Evolutionary conservation across 192 early-diverging fungal species (phyloP).

Genomic region (Chytriomyces sp.): DNA sequence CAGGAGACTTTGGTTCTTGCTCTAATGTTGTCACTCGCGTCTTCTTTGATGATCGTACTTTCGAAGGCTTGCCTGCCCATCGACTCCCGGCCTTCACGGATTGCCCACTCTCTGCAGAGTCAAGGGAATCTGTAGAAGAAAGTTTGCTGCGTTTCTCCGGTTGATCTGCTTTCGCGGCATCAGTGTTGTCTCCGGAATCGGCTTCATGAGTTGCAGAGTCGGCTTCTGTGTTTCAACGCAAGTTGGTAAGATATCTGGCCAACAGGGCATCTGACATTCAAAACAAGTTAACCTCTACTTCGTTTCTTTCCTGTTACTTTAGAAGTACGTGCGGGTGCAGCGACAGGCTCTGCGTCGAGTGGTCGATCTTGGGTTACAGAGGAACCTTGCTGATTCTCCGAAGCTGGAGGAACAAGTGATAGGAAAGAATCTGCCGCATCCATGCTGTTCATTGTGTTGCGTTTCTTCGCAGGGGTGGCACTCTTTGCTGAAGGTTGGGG

Average conservation of each 20-base stretch:
- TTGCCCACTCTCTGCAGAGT: not conserved
- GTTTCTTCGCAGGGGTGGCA: slow-evolving; percentile 27
- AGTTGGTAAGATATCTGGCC: too few species aligned
- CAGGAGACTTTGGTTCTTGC: not conserved
- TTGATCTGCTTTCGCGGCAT: not conserved
- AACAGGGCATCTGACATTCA: not conserved
- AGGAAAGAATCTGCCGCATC: slow-evolving; percentile 37
- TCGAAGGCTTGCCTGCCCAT: not conserved
- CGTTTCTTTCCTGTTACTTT: not conserved
- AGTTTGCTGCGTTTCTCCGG: not conserved
- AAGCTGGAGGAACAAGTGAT: not conserved
- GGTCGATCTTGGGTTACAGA: not conserved
- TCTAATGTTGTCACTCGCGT: not conserved
- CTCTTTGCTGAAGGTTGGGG: not conserved
- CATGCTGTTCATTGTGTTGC: slow-evolving; percentile 48
- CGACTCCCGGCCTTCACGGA: not conserved
- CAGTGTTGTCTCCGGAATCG: not conserved
- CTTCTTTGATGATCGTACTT: not conserved
- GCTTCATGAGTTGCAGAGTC: not conserved
- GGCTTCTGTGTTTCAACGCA: too few species aligned
- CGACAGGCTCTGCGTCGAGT: not conserved
- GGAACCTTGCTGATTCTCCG: not conserved
- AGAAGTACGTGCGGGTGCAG: not conserved
- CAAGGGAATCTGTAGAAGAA: not conserved
- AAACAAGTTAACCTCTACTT: not conserved